Evolutionary conservation across 192 early-diverging fungal genomes (phyloP), one percentile per base, ranked within the genome.

Genomic region (Backusella sp.): DNA sequence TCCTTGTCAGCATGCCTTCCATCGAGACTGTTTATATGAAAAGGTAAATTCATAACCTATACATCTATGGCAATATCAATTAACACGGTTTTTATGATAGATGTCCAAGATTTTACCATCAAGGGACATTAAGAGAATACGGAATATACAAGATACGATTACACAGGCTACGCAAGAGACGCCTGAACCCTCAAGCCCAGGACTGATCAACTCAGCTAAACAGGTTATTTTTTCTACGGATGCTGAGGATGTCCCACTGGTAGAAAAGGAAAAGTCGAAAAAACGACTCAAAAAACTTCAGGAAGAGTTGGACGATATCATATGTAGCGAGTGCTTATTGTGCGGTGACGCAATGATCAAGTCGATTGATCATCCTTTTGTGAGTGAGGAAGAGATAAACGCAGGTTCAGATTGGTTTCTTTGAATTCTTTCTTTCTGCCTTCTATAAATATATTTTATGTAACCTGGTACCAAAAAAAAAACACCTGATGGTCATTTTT

Each of bases 291-390:
- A 86, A 68, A 77, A 86, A 62, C 75, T 88, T 21, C 76, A 81
- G 23, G 90, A 93, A 77, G 91, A 95, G 73, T 79, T 94, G 44
- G 93, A 96, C 49, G 83, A 92, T 3, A 82, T 96, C 37, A 84
- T 97, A 0, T 91, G 93, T 5, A 84, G 87, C 12, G 97, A 99
- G 82, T 99, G 98, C 83, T 82, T 94, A 28, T 79, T 98, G 14
- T 99, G 98, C 65, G 96, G 97, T 19, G 98, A 99, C 70, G 79
- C 92, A 28, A 98, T 98, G 93, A 97, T 99, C 75, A 92, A 92
- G 70, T 90, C 91, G 8, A 92, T 98, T 37, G 93, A 93, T 49
- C 85, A 91, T 71, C 92, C 94, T 17, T 97, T 99, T 78, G 79
- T 96, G 21, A 78, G 82, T 34, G 77, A 76, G 42, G 89, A 92